Base-by-base conservation (phyloP, 106 monocot genomes). In the Alisma plantagoaquatica region DNA sequence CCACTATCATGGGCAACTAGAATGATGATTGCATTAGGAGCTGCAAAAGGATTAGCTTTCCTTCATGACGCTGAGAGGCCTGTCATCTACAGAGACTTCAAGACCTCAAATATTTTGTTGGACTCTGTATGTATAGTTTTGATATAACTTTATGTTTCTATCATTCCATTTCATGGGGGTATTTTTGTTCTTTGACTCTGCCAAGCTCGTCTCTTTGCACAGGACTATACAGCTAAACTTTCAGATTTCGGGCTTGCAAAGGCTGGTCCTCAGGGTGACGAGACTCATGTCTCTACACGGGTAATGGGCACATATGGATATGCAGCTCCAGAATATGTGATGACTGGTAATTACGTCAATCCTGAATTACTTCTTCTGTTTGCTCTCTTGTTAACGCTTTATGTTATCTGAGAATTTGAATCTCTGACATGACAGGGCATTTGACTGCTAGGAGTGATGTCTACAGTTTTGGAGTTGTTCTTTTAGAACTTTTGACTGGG, bases 281-380 rank as follows among this genome's bases (percentile, higher is more conserved):
- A 72, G 20, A 76, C 83, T 3, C 83, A 88, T 41, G 76, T 88
- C 17, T 73, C 88, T 2, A 88, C 88, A 17, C 65, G 83, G 10
- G 82, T 88, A 48, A 88, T 88, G 88, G 88, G 88, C 29, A 88
- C 88, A 0, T 70, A 70, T 9, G 88, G 88, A 23, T 88, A 88
- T 27, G 83, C 79, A 17, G 88, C 88, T 3, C 88, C 88, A 0
- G 88, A 88, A 56, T 88, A 88, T 26, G 73, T 88, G 55, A 73
- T 88, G 83, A 83, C 83, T 3, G 81, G 86, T 86, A 73, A 20
- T 25, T 29, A 26, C 27, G 14, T 38, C 6, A 38, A 6, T 38
- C 14, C 35, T 14, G 14, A 14, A 38, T 38, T n/a, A n/a, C n/a
- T n/a, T n/a, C n/a, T n/a, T n/a, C n/a, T n/a, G n/a, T n/a, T n/a